Percentiles rank a stretch among this genome's conserved stretches.
These are phyloP conservation scores for Citrus maxima DNA, from an alignment of 345 rosid species.

Conservation along the genomic window DNA sequence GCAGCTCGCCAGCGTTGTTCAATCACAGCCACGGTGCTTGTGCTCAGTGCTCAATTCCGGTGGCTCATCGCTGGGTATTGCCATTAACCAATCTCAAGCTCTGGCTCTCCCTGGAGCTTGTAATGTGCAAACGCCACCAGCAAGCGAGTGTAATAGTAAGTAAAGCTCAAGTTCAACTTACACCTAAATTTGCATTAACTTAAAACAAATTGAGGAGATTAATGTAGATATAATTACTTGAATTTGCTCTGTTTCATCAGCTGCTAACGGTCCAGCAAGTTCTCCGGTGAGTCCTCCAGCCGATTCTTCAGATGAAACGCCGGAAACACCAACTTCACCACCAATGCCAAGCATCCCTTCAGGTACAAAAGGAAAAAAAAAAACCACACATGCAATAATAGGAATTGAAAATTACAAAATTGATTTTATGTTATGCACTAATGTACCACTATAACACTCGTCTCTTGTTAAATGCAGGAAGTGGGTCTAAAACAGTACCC, in stretches of 20 bases:
- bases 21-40: conserved; percentile 47
- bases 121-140: conserved; percentile 28
- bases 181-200: neutral
- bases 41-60: conserved; percentile 36
- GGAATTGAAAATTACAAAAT: neutral
- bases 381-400: no score
- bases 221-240: neutral
- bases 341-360: conserved; percentile 20
- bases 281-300: conserved; percentile 18
- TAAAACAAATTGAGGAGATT: neutral
- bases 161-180: neutral
- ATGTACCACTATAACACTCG: neutral
- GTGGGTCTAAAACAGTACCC: conserved; percentile 37
- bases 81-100: conserved; percentile 20
- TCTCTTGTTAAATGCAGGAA: conserved; percentile 18
- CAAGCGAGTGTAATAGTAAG: conserved; percentile 13
- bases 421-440: neutral
- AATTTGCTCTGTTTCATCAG: conserved; percentile 7
- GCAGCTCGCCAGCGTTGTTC: conserved; percentile 38
- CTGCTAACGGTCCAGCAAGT: conserved; percentile 26
- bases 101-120: conserved; percentile 31
- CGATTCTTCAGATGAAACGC: conserved; percentile 25
- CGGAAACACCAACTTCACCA: conserved; percentile 12
- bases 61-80: conserved; percentile 10
- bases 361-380: conserved; percentile 13